These are phyloP conservation scores for Moelleriella libera DNA, from an alignment of 2,329 filamentous ascomycete genomes.

Conservation along the genomic window DNA sequence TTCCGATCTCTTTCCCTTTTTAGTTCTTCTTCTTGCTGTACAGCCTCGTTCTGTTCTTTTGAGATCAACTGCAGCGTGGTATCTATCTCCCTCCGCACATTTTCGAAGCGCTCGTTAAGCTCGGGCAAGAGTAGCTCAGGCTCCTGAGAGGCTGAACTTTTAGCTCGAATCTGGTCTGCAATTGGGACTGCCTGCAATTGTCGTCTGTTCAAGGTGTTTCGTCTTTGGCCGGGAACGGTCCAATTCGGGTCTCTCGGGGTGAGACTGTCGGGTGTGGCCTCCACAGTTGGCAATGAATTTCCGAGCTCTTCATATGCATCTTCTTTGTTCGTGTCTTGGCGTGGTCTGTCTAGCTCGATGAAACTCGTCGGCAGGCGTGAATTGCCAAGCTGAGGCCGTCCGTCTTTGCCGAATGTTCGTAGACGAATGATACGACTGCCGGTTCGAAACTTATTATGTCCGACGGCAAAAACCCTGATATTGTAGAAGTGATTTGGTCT, in stretches of 20 bases:
- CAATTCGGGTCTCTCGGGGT: constrained; percentile 51
- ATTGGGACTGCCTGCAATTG: constrained; percentile 58
- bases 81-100: constrained; percentile 70
- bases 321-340: constrained; percentile 24
- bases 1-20: constrained; percentile 69
- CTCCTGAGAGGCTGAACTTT: constrained; percentile 31
- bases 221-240: constrained; percentile 21
- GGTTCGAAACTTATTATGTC: constrained; percentile 82
- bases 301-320: constrained; percentile 32
- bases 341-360: constrained; percentile 33
- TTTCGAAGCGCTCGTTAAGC: constrained; percentile 69
- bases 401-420: constrained; percentile 56
- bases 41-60: constrained; percentile 59
- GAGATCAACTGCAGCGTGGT: constrained; percentile 56
- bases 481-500: constrained; percentile 85
- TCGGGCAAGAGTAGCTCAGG: constrained; percentile 57
- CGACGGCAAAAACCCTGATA: constrained; percentile 82
- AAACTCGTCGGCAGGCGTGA: constrained; percentile 43
- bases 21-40: constrained; percentile 50
- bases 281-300: constrained; percentile 39
- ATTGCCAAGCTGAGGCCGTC: constrained; percentile 44
- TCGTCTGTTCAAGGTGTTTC: constrained; percentile 54
- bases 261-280: constrained; percentile 43
- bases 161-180: constrained; percentile 33
- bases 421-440: constrained; percentile 76